Percentiles rank a stretch among this genome's conserved stretches.
Evolutionary conservation across 2,329 filamentous ascomycete genomes (phyloP).

Genomic region (Pseudogymnoascus sp.): DNA sequence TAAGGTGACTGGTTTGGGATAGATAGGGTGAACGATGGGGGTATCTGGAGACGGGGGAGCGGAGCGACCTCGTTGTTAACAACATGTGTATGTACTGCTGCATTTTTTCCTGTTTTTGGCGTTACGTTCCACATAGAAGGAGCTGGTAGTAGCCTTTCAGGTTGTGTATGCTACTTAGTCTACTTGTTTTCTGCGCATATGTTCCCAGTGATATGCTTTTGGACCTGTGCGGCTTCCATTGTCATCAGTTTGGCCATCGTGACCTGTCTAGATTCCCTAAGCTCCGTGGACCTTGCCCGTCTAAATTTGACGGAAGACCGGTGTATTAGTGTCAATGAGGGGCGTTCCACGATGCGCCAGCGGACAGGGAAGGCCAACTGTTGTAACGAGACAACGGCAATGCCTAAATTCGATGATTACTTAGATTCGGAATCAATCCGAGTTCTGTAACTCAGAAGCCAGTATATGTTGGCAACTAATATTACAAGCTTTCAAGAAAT

Average conservation of each 20-base stretch:
- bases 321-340: background rate
- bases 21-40: slow-evolving; percentile 1
- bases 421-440: background rate
- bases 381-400: background rate
- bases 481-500: background rate
- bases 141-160: slow-evolving; percentile 22
- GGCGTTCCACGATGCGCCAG: background rate
- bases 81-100: slow-evolving; percentile 27
- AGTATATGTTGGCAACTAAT: background rate
- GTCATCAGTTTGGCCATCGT: background rate
- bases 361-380: background rate
- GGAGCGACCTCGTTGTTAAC: slow-evolving; percentile 18
- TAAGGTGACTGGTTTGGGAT: background rate
- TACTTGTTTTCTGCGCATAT: slow-evolving; percentile 10
- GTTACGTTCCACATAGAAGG: slow-evolving; percentile 28
- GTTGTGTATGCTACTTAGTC: slow-evolving; percentile 28
- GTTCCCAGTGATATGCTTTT: background rate
- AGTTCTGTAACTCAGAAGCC: background rate
- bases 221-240: background rate
- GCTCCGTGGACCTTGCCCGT: background rate
- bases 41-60: slow-evolving; percentile 1
- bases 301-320: background rate
- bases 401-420: background rate
- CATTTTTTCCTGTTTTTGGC: slow-evolving; percentile 22
- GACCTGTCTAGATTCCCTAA: background rate